These are phyloP conservation scores for Paraglomus brasilianum DNA, from an alignment of 192 early-diverging fungal species.

Conservation along the genomic window DNA sequence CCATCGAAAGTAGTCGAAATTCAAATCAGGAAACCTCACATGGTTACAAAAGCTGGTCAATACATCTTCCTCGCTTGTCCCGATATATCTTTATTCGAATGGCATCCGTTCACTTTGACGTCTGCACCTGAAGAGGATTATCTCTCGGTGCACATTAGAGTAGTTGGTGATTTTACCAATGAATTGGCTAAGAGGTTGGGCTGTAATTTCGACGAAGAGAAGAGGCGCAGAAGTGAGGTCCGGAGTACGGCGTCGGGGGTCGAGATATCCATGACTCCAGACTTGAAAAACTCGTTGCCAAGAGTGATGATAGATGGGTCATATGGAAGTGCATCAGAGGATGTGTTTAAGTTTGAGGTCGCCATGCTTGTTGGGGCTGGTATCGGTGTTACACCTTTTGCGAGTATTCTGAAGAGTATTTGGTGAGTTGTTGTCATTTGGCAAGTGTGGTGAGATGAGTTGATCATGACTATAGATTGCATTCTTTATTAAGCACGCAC, in stretches of 20 bases:
- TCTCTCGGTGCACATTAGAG: constrained; percentile 72
- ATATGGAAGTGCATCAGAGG: constrained; percentile 77
- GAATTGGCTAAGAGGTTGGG: constrained; percentile 68
- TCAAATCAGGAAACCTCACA: constrained; percentile 67
- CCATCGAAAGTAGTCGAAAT: constrained; percentile 81
- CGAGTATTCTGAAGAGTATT: constrained; percentile 78
- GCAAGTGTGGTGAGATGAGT: constrained; percentile 22
- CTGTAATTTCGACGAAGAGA: constrained; percentile 56
- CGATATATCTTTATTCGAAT: constrained; percentile 67
- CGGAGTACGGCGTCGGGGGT: constrained; percentile 31
- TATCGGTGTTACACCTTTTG: constrained; percentile 85
- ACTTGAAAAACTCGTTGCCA: constrained; percentile 50
- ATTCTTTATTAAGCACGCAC: no score
- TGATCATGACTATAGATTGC: no score
- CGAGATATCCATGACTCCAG: not conserved
- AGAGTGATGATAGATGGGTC: constrained; percentile 75
- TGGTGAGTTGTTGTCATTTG: constrained; percentile 70
- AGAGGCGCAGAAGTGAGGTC: constrained; percentile 49
- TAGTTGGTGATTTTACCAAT: constrained; percentile 74
- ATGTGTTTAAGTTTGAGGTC: constrained; percentile 80
- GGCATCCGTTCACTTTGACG: constrained; percentile 86
- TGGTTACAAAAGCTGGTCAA: constrained; percentile 67
- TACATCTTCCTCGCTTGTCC: constrained; percentile 79
- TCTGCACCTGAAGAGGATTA: constrained; percentile 79
- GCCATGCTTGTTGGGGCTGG: constrained; percentile 78